Base-by-base conservation (phyloP, 176 grass and related monocot species). In the Cenchrus fungigraminus region DNA sequence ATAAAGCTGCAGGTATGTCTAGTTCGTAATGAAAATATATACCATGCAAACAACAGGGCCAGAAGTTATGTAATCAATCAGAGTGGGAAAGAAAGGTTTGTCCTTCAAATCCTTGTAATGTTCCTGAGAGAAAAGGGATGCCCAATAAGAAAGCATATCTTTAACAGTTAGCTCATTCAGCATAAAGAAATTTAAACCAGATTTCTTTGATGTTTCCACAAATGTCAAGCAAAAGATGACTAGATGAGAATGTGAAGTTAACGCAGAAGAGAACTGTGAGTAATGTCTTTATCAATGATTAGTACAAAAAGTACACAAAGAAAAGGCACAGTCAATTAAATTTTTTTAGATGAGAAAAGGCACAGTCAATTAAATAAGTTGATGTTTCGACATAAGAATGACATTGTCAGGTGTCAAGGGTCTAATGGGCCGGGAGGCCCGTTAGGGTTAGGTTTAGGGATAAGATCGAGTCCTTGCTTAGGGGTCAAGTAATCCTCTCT, bases 1-100 rank as follows among this genome's bases (percentile, higher is more conserved):
- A 17, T 47, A 51, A 11, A 85, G 37, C 14, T 57, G 22, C 17
- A 49, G 65, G 62, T 40, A 89, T 76, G 45, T 44, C 81, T 64
- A 43, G 11, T 49, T 72, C 49, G 52, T 75, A 54, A 37, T 8
- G 51, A 52, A 73, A 87, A 73, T 66, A 81, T 67, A 71, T 95
- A 95, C 96, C 96, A 98, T 98, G 82, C 93, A 98, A 89, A 95
- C 91, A 87, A 98, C 96, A 77, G 96, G 93, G 4, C 96, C 96
- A 71, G 96, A 98, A 84, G 96, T 95, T 72, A 98, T 95, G 77
- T 95, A 98, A 29, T 94, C 63, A 0, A 92, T 98, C 45, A 98
- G 74, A 11, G 55, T 87, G 63, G 96, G 93, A 84, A 92, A 95
- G 86, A 98, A 98, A 60, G 96, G 53, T 85, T 74, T 95, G 31